Base-by-base conservation (phyloP, 495 filamentous ascomycete genomes). In the Daldinia concentrica region DNA sequence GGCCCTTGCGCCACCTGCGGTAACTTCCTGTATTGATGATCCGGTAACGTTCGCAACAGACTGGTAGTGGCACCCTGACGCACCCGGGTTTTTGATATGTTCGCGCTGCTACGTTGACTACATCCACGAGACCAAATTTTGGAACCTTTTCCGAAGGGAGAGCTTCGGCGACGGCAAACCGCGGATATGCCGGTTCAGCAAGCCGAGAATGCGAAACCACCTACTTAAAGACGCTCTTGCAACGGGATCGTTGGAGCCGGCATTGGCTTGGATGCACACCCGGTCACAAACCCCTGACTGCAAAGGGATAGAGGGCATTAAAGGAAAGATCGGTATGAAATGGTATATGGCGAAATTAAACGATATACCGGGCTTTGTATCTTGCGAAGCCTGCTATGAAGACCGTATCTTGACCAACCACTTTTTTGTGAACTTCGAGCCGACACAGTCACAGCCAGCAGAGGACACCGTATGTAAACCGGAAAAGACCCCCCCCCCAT, bases 301-400 rank as follows among this genome's bases (percentile, higher is more conserved):
- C 62, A 71, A 58, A 32, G 75, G 77, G 4, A 30, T 69, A 6
- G 56, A 66, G 0, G 74, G 72, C 15, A 66, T 73, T 22, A 64
- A 62, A 54, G 65, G 68, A 7, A 30, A 56, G 1, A 37, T 22
- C 14, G 71, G 68, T 1, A 59, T 73, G 1, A 51, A 55, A n/a
- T 73, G 73, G 75, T 73, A 64, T 37, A 58, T 26, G 30, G 32
- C 59, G 11, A 69, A 48, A 54, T 29, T 22, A 5, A 29, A 69
- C 54, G 64, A 58, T 2, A 79, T 82, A 43, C 61, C 73, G 1
- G 66, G 64, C 19, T 80, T 80, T 48, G 66, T 78, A 15, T 62
- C 69, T 39, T 82, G 81, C 26, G 59, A 79, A 58, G 81, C 78
- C 0, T 82, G 81, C 34, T 78, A 79, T 50, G 76, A 80, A 32